Conservation (phyloP, 176 grass and related monocot species). For the Eleusine indica region DNA sequence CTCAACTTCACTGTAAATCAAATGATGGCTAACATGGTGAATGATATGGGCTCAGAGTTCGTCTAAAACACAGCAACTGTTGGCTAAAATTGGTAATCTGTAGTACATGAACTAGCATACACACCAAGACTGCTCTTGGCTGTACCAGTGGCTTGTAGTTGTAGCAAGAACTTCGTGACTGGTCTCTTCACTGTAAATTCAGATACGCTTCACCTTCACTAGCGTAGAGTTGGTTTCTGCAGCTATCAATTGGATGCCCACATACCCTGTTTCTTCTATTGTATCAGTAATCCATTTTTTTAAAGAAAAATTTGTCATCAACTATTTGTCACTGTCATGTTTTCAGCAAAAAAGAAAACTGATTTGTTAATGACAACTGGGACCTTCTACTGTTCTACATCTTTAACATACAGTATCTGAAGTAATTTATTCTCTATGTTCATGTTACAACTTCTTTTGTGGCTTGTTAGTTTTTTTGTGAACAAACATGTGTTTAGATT, state of each 20-base stretch:
- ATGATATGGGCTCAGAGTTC: not conserved
- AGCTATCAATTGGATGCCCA: not conserved
- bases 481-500: not conserved
- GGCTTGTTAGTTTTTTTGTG: not conserved
- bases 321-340: not conserved
- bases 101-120: not conserved
- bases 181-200: not conserved
- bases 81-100: not conserved
- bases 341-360: constrained; percentile 10
- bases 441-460: not conserved
- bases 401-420: not conserved
- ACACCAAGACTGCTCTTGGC: not conserved
- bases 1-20: not conserved
- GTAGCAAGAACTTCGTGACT: not conserved
- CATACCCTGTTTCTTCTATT: not conserved
- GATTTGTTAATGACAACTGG: not conserved
- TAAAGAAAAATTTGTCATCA: not conserved
- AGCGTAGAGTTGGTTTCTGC: not conserved
- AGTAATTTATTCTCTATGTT: not conserved
- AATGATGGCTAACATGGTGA: not conserved
- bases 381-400: not conserved
- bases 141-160: not conserved
- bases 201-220: constrained; percentile 11
- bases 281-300: not conserved
- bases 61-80: not conserved